Percentiles rank a stretch among this genome's conserved stretches.
Conservation (phyloP, 257 asterid genomes). For the Petrea volubilis region DNA sequence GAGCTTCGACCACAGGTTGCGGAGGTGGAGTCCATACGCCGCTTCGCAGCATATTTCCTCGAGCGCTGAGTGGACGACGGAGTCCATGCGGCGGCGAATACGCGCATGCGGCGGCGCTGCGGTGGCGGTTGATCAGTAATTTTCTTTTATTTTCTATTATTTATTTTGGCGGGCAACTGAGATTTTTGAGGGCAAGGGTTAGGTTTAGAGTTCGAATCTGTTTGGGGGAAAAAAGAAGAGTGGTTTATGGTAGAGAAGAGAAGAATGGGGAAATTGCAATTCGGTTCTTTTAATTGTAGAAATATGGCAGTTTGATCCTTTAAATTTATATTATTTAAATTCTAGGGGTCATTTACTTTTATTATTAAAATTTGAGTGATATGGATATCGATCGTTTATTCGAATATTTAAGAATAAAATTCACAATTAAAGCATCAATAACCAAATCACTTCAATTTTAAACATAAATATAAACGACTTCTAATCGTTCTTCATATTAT, state of each 20-base stretch:
- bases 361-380: too few species aligned
- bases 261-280: not conserved
- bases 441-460: too few species aligned
- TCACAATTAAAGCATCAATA: too few species aligned
- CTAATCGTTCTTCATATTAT: too few species aligned
- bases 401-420: too few species aligned
- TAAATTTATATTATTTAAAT: too few species aligned
- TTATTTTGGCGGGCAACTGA: conserved; percentile 37
- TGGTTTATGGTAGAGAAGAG: not conserved
- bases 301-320: not conserved
- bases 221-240: conserved; percentile 22
- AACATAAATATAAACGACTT: too few species aligned
- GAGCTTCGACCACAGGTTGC: conserved; percentile 65
- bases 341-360: too few species aligned
- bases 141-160: not conserved
- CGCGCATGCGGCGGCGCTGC: conserved; percentile 14
- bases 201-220: conserved; percentile 61
- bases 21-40: conserved; percentile 57
- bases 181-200: conserved; percentile 4
- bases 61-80: conserved; percentile 62
- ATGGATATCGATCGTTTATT: too few species aligned
- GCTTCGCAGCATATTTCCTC: conserved; percentile 82
- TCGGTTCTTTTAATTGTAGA: not conserved
- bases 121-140: conserved; percentile 21
- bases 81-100: conserved; percentile 57